A percentile compares a stretch with the other conserved stretches of the same genome.
These are phyloP conservation scores for Pestalotiopsis sp. DNA, from an alignment of 2,329 filamentous ascomycete species.

Conservation along the genomic window DNA sequence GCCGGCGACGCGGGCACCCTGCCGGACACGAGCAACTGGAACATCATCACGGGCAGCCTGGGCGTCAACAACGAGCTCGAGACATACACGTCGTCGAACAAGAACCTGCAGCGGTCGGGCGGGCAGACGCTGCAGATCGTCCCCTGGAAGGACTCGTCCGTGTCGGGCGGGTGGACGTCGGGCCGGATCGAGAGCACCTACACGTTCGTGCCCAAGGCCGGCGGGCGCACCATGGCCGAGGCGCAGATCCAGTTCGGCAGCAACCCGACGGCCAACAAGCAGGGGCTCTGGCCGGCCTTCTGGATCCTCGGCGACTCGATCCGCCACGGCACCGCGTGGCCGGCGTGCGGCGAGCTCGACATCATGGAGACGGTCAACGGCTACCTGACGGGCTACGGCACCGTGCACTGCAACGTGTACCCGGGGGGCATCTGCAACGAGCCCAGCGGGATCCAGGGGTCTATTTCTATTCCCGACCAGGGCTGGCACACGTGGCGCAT, in stretches of 20 bases:
- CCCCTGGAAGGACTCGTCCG: slow-evolving; percentile 15
- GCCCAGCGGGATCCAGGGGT: slow-evolving; percentile 35
- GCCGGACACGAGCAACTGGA: slow-evolving; percentile 12
- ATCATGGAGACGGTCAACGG: slow-evolving; percentile 48
- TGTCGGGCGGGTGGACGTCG: slow-evolving; percentile 41
- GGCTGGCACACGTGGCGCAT: slow-evolving; percentile 14
- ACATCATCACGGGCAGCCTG: slow-evolving; percentile 16
- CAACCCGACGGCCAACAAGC: slow-evolving; percentile 26
- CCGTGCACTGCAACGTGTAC: slow-evolving; percentile 43
- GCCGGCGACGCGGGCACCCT: slow-evolving; percentile 5
- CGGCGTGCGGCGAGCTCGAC: slow-evolving; percentile 46
- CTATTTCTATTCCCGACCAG: slow-evolving; percentile 19
- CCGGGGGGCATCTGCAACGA: slow-evolving; percentile 45
- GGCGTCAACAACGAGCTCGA: slow-evolving; percentile 19
- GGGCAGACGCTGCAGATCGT: slow-evolving; percentile 19
- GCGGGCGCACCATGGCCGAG: slow-evolving; percentile 41
- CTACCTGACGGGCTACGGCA: slow-evolving; percentile 34
- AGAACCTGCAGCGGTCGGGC: slow-evolving; percentile 17
- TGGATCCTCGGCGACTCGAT: slow-evolving; percentile 45
- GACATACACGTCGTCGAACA: slow-evolving; percentile 16
- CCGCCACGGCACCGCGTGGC: slow-evolving; percentile 44
- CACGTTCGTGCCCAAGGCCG: slow-evolving; percentile 38
- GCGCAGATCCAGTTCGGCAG: slow-evolving; percentile 39
- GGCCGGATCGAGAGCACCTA: slow-evolving; percentile 44
- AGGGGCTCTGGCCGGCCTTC: slow-evolving; percentile 51